phyloP scores from a whole-genome alignment of 2,329 filamentous ascomycete species.

The Thelonectria discophora region DNA sequence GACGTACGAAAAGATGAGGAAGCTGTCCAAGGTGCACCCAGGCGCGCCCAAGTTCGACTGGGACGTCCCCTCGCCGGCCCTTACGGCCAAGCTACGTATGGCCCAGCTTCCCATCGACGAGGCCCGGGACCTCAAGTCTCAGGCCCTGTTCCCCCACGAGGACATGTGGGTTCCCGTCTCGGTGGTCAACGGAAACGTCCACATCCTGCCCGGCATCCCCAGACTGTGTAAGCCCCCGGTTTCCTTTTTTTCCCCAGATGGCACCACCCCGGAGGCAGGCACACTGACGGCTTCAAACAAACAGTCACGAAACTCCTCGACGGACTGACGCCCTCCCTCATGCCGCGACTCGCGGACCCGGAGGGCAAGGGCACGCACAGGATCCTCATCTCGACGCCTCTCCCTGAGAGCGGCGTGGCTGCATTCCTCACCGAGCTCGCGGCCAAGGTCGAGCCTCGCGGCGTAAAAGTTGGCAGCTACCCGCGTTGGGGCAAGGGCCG shows the following conservation, averaged over 20 bases:
- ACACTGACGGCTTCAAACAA: slow-evolving; percentile 20
- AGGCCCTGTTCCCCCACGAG: slow-evolving; percentile 81
- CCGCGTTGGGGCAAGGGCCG: slow-evolving; percentile 87
- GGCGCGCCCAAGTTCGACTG: slow-evolving; percentile 81
- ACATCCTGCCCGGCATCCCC: slow-evolving; percentile 92
- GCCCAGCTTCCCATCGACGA: slow-evolving; percentile 83
- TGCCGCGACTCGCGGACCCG: slow-evolving; percentile 78
- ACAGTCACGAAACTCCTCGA: slow-evolving; percentile 78
- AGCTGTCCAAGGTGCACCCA: slow-evolving; percentile 76
- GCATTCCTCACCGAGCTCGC: slow-evolving; percentile 84
- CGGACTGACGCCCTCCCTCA: slow-evolving; percentile 74
- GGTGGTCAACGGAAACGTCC: slow-evolving; percentile 90
- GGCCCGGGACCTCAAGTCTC: slow-evolving; percentile 68
- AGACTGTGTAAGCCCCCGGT: slow-evolving; percentile 67
- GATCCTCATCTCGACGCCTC: slow-evolving; percentile 84
- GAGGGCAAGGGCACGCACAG: slow-evolving; percentile 83
- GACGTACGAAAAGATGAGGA: slow-evolving; percentile 84
- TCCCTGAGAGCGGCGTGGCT: slow-evolving; percentile 87
- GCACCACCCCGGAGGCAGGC: not conserved
- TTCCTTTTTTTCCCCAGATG: not conserved
- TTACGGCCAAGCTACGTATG: slow-evolving; percentile 89
- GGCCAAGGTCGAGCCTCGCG: slow-evolving; percentile 73
- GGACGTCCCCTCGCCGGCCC: slow-evolving; percentile 80
- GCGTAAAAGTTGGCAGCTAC: slow-evolving; percentile 95
- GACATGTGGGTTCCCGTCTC: slow-evolving; percentile 91